Evolutionary conservation across 306 rosid genomes (phyloP), one percentile per base, ranked within the genome.

Genomic region (Prunus kanzakura): DNA sequence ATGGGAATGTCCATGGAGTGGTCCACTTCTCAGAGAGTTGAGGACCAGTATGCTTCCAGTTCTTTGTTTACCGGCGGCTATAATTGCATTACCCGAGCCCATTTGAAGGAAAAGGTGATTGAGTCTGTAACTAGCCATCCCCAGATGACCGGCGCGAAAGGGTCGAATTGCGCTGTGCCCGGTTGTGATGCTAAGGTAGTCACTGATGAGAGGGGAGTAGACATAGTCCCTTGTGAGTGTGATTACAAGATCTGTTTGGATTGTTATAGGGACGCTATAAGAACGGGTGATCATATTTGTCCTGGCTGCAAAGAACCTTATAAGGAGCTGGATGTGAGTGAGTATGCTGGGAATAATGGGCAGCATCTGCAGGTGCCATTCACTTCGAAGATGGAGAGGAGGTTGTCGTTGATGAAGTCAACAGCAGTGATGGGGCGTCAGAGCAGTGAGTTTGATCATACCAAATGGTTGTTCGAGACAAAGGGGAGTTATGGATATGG

Each of bases 401-500:
- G 87, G 79, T 61, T 85, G 84, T 88, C 92, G 2, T 30, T 80
- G 76, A 78, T 81, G 89, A 90, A 82, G 71, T 84, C 92, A 11
- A 86, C 84, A 71, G 7, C 85, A 20, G 52, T 81, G 73, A 15
- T 22, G 72, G 81, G 80, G 76, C 84, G 84, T 55, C 89, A 80
- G 50, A 60, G 38, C n/a, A 81, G 80, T 83, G 96, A 86, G 25
- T 76, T 86, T 74, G 89, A 91, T 84, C 86, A 84, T 57, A 71
- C 77, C 51, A 74, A 77, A 10, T 91, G 93, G 93, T 67, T 89
- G 83, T 86, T 79, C 83, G 94, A 87, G 82, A 81, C 89, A 8
- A 86, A 91, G 32, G 93, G 88, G 64, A 88, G 87, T 60, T 91
- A 91, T 52, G 97, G 97, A 23, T 89, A 86, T 80, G 97, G 93